These are phyloP conservation scores for Trichosanthes truncata DNA, from an alignment of 306 rosid species.

Conservation along the genomic window DNA sequence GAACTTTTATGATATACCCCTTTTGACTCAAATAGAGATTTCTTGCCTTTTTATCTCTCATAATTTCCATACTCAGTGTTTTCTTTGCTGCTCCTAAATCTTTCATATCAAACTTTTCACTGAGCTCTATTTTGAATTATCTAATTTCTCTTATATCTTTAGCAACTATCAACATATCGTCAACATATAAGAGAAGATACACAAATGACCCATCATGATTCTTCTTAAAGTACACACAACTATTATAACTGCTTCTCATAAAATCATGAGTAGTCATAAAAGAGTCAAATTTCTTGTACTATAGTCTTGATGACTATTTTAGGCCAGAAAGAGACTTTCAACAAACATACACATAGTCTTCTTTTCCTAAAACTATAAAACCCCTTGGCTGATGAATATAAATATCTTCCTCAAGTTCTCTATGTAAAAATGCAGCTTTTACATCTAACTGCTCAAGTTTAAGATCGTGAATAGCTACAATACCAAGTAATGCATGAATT, in stretches of 20 bases:
- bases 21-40: neutral
- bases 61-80: neutral
- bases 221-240: too few relatives aligned
- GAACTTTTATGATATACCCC: neutral
- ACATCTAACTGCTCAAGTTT: neutral
- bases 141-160: too few relatives aligned
- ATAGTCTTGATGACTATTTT: neutral
- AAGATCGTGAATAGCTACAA: neutral
- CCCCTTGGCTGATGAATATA: neutral
- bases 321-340: neutral
- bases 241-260: neutral
- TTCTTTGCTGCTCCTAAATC: neutral
- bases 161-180: too few relatives aligned
- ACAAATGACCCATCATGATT: neutral
- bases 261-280: neutral
- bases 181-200: too few relatives aligned
- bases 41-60: neutral
- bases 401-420: neutral
- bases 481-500: neutral
- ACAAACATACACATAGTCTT: neutral
- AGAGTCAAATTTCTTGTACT: neutral
- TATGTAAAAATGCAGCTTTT: neutral
- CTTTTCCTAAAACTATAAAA: neutral
- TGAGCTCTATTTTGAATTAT: neutral
- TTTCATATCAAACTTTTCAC: neutral